phyloP scores from a whole-genome alignment of 176 grass and related monocot species.

The Olyra latifolia region DNA sequence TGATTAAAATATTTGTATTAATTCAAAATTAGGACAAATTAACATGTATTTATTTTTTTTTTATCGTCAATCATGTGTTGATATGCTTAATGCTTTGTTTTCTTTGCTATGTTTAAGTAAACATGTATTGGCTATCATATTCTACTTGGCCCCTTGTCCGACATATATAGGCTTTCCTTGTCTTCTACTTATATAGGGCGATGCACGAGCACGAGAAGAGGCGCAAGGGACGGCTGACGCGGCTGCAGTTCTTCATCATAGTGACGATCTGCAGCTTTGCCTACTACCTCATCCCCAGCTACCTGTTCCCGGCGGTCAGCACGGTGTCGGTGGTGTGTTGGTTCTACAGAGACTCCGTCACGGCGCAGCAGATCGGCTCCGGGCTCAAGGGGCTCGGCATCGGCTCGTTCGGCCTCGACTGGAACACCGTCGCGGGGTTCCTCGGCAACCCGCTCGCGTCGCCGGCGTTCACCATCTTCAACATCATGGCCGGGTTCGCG shows the following conservation, averaged over 20 bases:
- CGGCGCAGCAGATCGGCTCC: constrained; percentile 72
- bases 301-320: constrained; percentile 75
- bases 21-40: no score
- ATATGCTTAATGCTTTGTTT: no score
- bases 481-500: constrained; percentile 65
- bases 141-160: no score
- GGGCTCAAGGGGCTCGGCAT: constrained; percentile 65
- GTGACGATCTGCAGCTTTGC: constrained; percentile 61
- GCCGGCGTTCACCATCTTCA: constrained; percentile 66
- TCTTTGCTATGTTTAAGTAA: no score
- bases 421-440: constrained; percentile 56
- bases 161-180: no score
- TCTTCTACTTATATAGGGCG: no score
- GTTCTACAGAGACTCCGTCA: constrained; percentile 60
- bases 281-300: constrained; percentile 75
- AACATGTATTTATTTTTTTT: no score
- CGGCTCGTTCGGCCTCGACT: constrained; percentile 70
- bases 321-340: constrained; percentile 55
- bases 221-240: constrained; percentile 48
- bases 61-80: no score
- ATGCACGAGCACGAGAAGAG: constrained; percentile 77
- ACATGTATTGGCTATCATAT: no score
- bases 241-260: constrained; percentile 80
- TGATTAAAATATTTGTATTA: no score
- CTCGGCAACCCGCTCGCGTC: constrained; percentile 64